Evolutionary conservation across 805 yeast genomes (phyloP), one percentile per base, ranked within the genome.

Genomic region (Kockiozyma suomiensis): DNA sequence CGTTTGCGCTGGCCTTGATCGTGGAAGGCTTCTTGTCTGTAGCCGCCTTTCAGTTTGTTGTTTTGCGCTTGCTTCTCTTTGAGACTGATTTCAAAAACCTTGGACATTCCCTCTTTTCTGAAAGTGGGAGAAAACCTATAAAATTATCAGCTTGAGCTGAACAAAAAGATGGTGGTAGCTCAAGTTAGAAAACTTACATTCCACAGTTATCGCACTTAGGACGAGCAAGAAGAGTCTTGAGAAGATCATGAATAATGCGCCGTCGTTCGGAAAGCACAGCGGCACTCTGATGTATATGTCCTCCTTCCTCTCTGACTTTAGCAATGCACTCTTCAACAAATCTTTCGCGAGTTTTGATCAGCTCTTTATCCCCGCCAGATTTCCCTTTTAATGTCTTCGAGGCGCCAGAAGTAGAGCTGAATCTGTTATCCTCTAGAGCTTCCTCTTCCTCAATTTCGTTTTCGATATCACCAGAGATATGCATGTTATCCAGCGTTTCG

Each of bases 161-260:
- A 12, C 15, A 4, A 21, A 21, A n/a, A 5, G 23, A 4, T 19
- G 38, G 15, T 8, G 45, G 23, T 23, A 15, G n/a, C n/a, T n/a
- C n/a, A n/a, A n/a, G n/a, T 3, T 17, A 19, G n/a, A 28, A 26
- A 3, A 35, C 64, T n/a, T 51, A 56, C 96, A 92, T 89, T 46
- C 91, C 90, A 82, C 99, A 94, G 75, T 92, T 91, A 70, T 90
- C 96, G 82, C 99, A 94, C 74, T 86, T 88, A 57, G 91, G 86
- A 74, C 97, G 84, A 50, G 87, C 74, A 64, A 89, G 76, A 51
- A 92, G 74, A 68, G 82, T 82, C 69, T 82, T 83, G 78, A 91
- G 89, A 69, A 92, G 87, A 37, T 86, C 90, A 59, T 85, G 86
- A 57, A 84, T 75, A 48, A 80, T 68, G 10, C 72, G 73, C 73